Conservation (phyloP, 1,284 basidiomycete species). For the Malassezia equina region DNA sequence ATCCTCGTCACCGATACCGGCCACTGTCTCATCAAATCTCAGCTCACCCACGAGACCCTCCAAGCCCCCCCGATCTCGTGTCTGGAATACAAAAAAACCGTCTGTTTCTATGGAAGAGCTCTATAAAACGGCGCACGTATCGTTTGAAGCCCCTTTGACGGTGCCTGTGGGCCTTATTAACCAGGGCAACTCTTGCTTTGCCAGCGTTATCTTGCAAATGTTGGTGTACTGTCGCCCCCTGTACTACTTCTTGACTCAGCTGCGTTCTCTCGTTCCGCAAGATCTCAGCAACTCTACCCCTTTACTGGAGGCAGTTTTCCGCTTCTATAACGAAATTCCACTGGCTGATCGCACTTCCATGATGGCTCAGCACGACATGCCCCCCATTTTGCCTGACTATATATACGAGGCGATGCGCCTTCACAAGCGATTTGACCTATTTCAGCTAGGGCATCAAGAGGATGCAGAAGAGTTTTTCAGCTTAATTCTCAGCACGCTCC, state of each 20-base stretch:
- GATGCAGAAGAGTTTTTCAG: conserved; percentile 98
- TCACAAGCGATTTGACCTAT: conserved; percentile 84
- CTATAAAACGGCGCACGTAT: conserved; percentile 20
- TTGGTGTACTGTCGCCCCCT: conserved; percentile 82
- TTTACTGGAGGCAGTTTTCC: conserved; percentile 63
- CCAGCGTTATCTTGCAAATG: conserved; percentile 81
- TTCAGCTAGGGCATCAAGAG: conserved; percentile 90
- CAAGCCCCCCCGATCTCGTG: neutral
- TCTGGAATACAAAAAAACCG: neutral
- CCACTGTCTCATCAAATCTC: neutral
- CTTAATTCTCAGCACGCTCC: conserved; percentile 86
- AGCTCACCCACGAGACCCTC: neutral
- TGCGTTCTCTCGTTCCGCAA: conserved; percentile 55
- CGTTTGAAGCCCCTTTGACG: conserved; percentile 50
- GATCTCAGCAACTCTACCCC: conserved; percentile 57
- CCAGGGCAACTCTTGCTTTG: conserved; percentile 94
- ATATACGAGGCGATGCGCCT: conserved; percentile 94
- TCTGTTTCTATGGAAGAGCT: conserved; percentile 3
- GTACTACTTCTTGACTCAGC: conserved; percentile 64
- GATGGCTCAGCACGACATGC: neutral
- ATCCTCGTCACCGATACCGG: neutral
- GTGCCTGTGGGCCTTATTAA: conserved; percentile 79
- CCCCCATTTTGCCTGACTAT: conserved; percentile 71
- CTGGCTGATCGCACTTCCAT: conserved; percentile 17
- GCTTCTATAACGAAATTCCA: conserved; percentile 28